These are phyloP conservation scores for Pichia scutulata DNA, from an alignment of 805 yeast genomes.

Conservation along the genomic window DNA sequence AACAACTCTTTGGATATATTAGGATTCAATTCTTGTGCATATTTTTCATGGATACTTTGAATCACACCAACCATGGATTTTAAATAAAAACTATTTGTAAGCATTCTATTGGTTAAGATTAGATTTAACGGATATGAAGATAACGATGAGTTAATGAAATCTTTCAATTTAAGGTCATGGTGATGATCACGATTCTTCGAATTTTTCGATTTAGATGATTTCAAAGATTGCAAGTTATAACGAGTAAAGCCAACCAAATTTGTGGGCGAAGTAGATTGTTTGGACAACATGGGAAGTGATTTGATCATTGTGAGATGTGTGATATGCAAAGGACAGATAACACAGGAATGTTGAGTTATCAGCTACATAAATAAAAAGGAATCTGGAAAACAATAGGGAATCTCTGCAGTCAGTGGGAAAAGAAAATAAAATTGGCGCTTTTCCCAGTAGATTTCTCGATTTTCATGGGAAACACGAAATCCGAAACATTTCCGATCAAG, in stretches of 20 bases:
- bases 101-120: neutral
- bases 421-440: neutral
- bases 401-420: neutral
- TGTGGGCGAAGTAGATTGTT: neutral
- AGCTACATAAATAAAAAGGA: too few relatives aligned
- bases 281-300: neutral
- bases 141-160: neutral
- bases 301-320: neutral
- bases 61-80: neutral
- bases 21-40: neutral
- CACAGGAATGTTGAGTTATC: too few relatives aligned
- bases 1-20: neutral
- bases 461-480: neutral
- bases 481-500: neutral
- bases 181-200: neutral
- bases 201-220: neutral
- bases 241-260: neutral
- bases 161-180: neutral
- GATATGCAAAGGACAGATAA: too few relatives aligned
- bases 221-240: neutral
- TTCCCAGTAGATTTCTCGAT: neutral
- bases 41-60: neutral
- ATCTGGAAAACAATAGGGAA: neutral
- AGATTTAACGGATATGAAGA: neutral
- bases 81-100: neutral